phyloP scores from a whole-genome alignment of 495 filamentous ascomycete genomes.

The Geopyxis carbonaria region DNA sequence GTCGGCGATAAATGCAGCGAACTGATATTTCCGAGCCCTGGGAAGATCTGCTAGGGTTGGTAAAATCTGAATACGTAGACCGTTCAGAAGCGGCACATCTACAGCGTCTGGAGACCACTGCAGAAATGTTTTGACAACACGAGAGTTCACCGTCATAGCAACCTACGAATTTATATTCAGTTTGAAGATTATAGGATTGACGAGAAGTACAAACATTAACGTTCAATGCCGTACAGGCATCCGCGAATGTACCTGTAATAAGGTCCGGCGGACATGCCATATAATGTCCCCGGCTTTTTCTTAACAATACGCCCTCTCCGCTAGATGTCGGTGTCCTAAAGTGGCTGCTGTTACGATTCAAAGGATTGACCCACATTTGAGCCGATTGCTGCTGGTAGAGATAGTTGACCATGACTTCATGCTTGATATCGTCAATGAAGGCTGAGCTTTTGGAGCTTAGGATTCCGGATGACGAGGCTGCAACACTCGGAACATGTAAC shows the following conservation, averaged over 20 bases:
- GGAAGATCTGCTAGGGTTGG: constrained; percentile 51
- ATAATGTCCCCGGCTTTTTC: constrained; percentile 48
- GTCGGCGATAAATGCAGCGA: constrained; percentile 56
- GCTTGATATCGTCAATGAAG: constrained; percentile 58
- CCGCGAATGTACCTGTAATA: constrained; percentile 38
- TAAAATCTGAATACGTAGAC: constrained; percentile 54
- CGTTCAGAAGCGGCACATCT: constrained; percentile 59
- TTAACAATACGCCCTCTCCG: constrained; percentile 53
- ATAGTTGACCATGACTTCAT: constrained; percentile 71
- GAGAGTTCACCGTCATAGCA: constrained; percentile 64
- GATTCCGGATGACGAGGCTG: constrained; percentile 14
- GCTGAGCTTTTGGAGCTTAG: constrained; percentile 32
- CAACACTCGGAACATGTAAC: constrained; percentile 10
- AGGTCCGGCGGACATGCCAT: constrained; percentile 50
- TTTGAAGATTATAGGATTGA: background rate
- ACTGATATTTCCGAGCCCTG: constrained; percentile 53
- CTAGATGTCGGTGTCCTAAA: constrained; percentile 17
- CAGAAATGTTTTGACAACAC: constrained; percentile 58
- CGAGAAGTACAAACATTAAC: constrained; percentile 36
- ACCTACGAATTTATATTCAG: constrained; percentile 31
- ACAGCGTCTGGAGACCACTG: constrained; percentile 51
- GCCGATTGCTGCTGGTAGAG: constrained; percentile 61
- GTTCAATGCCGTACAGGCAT: constrained; percentile 49
- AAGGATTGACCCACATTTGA: constrained; percentile 50
- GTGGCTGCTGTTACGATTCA: constrained; percentile 1